phyloP scores from a whole-genome alignment of 495 filamentous ascomycete genomes.

The Darksidea phi region DNA sequence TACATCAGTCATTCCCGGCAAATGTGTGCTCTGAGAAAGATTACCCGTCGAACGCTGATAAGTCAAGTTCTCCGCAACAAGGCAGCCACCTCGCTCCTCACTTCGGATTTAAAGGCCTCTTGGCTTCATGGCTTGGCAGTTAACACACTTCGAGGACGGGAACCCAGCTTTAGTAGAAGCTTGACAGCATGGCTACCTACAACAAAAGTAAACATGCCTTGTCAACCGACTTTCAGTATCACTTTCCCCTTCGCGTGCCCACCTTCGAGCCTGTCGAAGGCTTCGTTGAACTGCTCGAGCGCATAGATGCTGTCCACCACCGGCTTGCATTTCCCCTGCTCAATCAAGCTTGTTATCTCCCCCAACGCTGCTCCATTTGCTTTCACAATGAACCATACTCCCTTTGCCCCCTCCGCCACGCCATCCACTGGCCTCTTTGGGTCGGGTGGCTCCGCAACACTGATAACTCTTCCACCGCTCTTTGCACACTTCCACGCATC shows the following conservation, averaged over 20 bases:
- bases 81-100: no score
- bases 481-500: constrained; percentile 51
- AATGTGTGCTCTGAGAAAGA: no score
- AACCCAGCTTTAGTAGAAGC: no score
- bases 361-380: constrained; percentile 46
- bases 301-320: constrained; percentile 53
- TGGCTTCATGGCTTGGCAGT: no score
- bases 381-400: constrained; percentile 50
- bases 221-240: constrained; percentile 16
- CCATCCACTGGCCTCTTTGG: constrained; percentile 43
- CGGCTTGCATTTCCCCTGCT: constrained; percentile 43
- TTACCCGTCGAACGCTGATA: no score
- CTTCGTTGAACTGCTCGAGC: constrained; percentile 45
- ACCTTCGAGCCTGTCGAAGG: constrained; percentile 29
- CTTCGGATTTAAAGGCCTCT: no score
- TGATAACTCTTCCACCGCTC: constrained; percentile 49
- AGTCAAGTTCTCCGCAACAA: no score
- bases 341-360: constrained; percentile 48
- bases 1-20: no score
- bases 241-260: constrained; percentile 31
- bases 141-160: no score
- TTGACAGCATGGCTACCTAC: no score
- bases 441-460: constrained; percentile 54
- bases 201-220: not conserved
- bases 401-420: constrained; percentile 37